Evolutionary conservation across 176 grass and related monocot species (phyloP).

Genomic region (Cymbopogon citratus): DNA sequence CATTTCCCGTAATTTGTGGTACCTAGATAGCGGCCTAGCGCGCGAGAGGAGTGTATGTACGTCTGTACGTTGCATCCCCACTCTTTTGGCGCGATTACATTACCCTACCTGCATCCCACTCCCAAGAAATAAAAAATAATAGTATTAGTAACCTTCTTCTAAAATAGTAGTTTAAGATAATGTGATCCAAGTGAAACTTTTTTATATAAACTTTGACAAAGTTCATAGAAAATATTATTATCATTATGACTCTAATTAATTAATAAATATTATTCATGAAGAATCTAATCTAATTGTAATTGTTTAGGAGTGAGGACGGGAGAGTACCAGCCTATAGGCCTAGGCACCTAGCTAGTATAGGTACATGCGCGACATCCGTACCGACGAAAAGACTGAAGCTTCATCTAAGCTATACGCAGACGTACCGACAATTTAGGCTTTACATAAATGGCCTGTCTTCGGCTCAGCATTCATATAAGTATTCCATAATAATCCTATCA

Average conservation of each 20-base stretch:
- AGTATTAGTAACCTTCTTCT: no score
- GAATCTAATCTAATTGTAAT: no score
- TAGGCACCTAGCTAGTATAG: no score
- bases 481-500: background rate
- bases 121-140: no score
- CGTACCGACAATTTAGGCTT: background rate
- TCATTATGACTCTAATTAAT: no score
- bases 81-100: background rate
- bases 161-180: no score
- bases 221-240: no score
- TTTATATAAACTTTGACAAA: no score
- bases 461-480: background rate
- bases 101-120: background rate
- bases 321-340: no score
- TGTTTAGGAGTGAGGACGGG: no score
- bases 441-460: background rate
- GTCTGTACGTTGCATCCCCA: background rate
- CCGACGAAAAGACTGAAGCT: background rate
- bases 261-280: no score
- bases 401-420: background rate
- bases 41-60: background rate
- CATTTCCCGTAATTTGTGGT: background rate
- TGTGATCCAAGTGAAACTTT: no score
- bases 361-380: background rate
- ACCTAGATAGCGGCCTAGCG: background rate